Evolutionary conservation across 257 asterid genomes (phyloP), one percentile per base, ranked within the genome.

Genomic region (Catharanthus roseus): DNA sequence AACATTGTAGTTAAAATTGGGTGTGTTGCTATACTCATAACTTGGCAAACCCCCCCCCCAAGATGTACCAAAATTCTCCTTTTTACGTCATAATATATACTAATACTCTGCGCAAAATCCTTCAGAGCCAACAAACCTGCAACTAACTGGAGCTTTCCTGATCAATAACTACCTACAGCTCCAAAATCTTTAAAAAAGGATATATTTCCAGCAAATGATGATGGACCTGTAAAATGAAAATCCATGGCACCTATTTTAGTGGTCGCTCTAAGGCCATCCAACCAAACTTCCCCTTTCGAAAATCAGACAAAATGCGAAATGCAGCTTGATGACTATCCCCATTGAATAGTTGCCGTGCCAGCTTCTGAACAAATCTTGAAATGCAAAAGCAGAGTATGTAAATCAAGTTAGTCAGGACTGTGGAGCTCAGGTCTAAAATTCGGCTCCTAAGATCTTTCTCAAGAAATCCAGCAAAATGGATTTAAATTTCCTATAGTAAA

Each of bases 281-380:
- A 54, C 96, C 97, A 33, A 93, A 85, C 79, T 78, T 91, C 70
- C 97, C 97, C 78, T 93, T 93, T 19, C 97, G 87, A 77, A 86
- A 93, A 83, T 93, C 99, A 1, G 95, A 83, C 85, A 93, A 76
- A 65, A 93, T 80, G 18, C 99, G 95, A 13, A 85, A 91, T 26
- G 96, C 90, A 51, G 96, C 96, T 84, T 93, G 99, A 76, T 93
- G 85, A 47, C 68, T 73, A 81, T 93, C 97, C 54, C 96, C 97
- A 28, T 91, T 91, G 86, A 93, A 93, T 61, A 91, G 75, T 57
- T 80, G 90, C 72, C 70, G 75, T 10, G 96, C 96, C 41, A 93
- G 81, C 86, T 88, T 88, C 86, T 88, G 84, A 61, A 93, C 93
- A 75, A 89, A 91, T 54, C 99, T 93, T 93, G 84, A 79, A 38